phyloP scores from a whole-genome alignment of 2,329 filamentous ascomycete species.

The Neofusicoccum cordaticola region DNA sequence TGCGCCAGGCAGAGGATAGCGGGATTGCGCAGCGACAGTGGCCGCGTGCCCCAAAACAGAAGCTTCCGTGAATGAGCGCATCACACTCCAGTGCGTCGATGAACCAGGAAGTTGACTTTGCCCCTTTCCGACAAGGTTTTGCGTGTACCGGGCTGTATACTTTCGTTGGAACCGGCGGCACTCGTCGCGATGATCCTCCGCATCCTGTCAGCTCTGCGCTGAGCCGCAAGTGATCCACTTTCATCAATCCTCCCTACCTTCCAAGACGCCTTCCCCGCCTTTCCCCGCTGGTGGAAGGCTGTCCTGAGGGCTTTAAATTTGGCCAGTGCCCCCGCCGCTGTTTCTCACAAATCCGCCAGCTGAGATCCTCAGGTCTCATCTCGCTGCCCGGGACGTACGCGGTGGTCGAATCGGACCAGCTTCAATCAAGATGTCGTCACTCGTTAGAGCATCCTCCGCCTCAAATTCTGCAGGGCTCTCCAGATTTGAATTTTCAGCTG shows the following conservation, averaged over 20 bases:
- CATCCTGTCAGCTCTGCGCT: not conserved
- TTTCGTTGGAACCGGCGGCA: not conserved
- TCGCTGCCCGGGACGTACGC: no score
- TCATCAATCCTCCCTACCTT: not conserved
- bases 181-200: not conserved
- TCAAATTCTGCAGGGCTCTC: no score
- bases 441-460: no score
- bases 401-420: no score
- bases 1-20: not conserved
- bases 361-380: no score
- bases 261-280: not conserved
- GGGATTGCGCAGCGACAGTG: not conserved
- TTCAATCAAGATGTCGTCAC: no score
- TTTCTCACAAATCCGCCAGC: no score
- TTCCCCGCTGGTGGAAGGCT: not conserved
- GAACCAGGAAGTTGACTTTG: not conserved
- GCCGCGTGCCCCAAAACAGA: not conserved
- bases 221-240: conserved; percentile 2
- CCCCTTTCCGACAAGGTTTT: not conserved
- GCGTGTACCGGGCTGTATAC: not conserved
- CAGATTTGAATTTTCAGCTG: no score
- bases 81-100: not conserved
- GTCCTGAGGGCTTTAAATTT: not conserved
- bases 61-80: not conserved
- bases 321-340: no score